Conservation (phyloP, 2,329 filamentous ascomycete genomes). For the Phoma herbarum region DNA sequence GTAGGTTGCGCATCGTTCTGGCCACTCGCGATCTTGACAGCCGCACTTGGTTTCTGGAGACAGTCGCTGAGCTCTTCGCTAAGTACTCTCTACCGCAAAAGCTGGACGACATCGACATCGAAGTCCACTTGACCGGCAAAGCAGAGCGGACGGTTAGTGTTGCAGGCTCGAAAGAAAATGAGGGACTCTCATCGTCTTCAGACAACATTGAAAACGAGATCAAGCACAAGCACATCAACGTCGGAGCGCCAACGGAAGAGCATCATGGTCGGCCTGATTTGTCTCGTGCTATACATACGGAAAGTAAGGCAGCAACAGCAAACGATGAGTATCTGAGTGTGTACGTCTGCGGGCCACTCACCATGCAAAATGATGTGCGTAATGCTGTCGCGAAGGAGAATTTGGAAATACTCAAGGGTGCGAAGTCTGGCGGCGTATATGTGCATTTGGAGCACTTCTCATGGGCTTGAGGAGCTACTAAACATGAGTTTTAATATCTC, state of each 20-base stretch:
- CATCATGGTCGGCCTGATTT: not conserved
- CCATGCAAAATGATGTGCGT: constrained; percentile 59
- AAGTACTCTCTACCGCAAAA: not conserved
- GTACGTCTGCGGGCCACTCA: constrained; percentile 56
- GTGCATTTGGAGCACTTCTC: constrained; percentile 59
- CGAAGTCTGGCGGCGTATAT: constrained; percentile 51
- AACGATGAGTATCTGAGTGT: constrained; percentile 39
- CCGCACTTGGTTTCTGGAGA: constrained; percentile 3
- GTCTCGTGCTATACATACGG: not conserved
- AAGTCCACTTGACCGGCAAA: constrained; percentile 8
- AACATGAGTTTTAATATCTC: not conserved
- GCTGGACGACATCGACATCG: not conserved
- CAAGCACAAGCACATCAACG: too few species aligned
- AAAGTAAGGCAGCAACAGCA: not conserved
- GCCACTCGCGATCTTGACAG: constrained; percentile 3
- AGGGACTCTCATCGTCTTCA: not conserved
- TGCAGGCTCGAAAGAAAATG: not conserved
- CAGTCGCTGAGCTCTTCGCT: not conserved
- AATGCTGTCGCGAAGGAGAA: constrained; percentile 59
- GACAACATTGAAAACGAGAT: not conserved
- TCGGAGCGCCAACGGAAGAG: not conserved
- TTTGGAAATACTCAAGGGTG: constrained; percentile 45
- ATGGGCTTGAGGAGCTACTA: constrained; percentile 19
- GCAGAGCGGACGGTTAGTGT: not conserved
- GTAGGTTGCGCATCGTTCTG: not conserved